Conservation (phyloP, 441 rosid species). For the Daphne laureola region DNA sequence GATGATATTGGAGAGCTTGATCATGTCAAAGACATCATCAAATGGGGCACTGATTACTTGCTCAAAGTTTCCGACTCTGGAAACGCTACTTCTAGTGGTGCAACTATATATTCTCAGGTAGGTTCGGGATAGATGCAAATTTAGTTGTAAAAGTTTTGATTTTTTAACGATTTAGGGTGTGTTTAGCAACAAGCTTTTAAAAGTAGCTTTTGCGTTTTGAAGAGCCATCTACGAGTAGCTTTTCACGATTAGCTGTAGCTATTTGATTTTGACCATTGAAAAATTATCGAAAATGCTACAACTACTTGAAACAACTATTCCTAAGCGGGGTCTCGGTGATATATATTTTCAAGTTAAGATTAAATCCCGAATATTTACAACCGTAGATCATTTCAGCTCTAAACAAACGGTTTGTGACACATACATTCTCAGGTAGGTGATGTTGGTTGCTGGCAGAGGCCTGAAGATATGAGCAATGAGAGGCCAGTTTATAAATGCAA, state of each 20-base stretch:
- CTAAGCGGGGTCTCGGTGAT: no score
- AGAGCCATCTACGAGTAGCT: no score
- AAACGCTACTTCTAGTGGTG: slow-evolving; percentile 20
- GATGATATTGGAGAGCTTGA: slow-evolving; percentile 44
- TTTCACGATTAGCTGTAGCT: no score
- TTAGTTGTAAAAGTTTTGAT: neutral
- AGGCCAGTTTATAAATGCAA: slow-evolving; percentile 39
- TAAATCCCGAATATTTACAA: no score
- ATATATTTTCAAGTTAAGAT: no score
- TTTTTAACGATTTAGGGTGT: slow-evolving; percentile 1
- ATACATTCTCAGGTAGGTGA: slow-evolving; percentile 39
- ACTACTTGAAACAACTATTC: no score
- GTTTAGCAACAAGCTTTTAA: no score
- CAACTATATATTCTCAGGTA: slow-evolving; percentile 49
- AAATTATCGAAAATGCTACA: no score
- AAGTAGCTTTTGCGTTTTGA: no score
- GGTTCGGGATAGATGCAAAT: slow-evolving; percentile 7
- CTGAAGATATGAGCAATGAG: slow-evolving; percentile 47
- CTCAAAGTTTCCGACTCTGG: slow-evolving; percentile 33
- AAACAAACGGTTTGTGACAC: no score
- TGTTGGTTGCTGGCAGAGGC: slow-evolving; percentile 54
- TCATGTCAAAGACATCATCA: slow-evolving; percentile 50
- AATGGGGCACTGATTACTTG: slow-evolving; percentile 57
- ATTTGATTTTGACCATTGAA: no score
- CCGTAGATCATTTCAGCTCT: no score